These are phyloP conservation scores for Pseudozyma sp. DNA, from an alignment of 1,284 basidiomycete genomes.

Conservation along the genomic window DNA sequence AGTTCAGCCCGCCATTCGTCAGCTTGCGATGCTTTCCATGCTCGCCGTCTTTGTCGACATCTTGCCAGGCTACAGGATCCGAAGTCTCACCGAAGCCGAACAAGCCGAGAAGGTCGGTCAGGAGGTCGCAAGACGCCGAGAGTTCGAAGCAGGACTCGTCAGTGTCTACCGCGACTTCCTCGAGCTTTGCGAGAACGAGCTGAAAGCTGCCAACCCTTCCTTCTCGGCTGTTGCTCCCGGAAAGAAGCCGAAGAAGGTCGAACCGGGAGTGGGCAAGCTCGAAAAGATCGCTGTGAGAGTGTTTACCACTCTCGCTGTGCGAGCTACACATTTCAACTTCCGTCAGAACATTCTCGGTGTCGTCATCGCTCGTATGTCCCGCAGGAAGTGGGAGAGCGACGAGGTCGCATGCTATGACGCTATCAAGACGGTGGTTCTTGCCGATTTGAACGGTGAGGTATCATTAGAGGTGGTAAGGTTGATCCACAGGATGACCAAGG, in stretches of 20 bases:
- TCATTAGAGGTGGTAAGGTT: conserved; percentile 91
- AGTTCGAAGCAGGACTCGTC: conserved; percentile 97
- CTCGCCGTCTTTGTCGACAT: conserved; percentile 96
- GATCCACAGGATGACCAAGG: conserved; percentile 95
- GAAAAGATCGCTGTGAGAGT: conserved; percentile 76
- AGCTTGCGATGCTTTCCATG: conserved; percentile 88
- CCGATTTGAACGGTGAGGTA: conserved; percentile 81
- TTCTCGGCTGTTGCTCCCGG: neutral
- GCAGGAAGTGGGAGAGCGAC: conserved; percentile 72
- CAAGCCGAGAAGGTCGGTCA: conserved; percentile 93
- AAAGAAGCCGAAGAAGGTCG: conserved; percentile 1
- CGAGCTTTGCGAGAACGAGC: conserved; percentile 85
- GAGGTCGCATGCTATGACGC: conserved; percentile 85
- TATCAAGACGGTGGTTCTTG: conserved; percentile 82
- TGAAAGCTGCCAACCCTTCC: conserved; percentile 72
- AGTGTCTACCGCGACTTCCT: conserved; percentile 89
- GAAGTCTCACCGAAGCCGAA: conserved; percentile 87
- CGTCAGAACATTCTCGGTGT: conserved; percentile 90
- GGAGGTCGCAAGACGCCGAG: conserved; percentile 87
- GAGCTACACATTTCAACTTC: conserved; percentile 97
- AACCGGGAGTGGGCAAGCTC: conserved; percentile 63
- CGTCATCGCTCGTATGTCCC: conserved; percentile 84
- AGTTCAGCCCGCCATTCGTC: conserved; percentile 86
- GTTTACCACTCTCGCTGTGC: conserved; percentile 85
- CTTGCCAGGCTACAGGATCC: conserved; percentile 83